A percentile compares a stretch with the other conserved stretches of the same genome.
Evolutionary conservation across 139 green algal species (phyloP).

Genomic region (Coccomyxa sp.): DNA sequence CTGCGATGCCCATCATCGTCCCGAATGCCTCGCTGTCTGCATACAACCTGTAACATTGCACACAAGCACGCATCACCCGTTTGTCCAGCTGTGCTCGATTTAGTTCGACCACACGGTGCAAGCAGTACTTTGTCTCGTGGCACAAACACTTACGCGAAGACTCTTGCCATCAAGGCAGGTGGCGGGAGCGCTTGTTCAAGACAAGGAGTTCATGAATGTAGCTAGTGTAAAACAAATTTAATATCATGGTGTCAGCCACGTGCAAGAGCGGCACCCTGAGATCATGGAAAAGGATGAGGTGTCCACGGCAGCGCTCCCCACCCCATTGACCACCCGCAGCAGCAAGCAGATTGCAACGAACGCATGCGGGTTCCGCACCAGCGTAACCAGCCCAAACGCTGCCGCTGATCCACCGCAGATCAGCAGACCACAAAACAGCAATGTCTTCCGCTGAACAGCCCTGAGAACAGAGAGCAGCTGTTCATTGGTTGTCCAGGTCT

Average conservation of each 20-base stretch:
- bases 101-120: too few species aligned
- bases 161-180: too few species aligned
- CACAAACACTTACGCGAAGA: too few species aligned
- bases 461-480: conserved; percentile 5
- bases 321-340: conserved; percentile 4
- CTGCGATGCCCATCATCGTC: not conserved
- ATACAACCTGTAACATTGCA: not conserved
- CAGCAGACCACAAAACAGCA: not conserved
- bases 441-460: not conserved
- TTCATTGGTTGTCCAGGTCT: not conserved
- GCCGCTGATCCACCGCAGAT: not conserved
- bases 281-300: not conserved
- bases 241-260: too few species aligned
- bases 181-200: too few species aligned
- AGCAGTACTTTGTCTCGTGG: too few species aligned
- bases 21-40: not conserved
- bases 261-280: not conserved
- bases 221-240: too few species aligned
- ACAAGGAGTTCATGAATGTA: too few species aligned
- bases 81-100: too few species aligned
- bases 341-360: conserved; percentile 20
- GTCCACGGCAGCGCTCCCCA: not conserved
- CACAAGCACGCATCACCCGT: not conserved
- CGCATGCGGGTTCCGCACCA: not conserved
- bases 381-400: not conserved